phyloP scores from a whole-genome alignment of 495 filamentous ascomycete genomes.

The Penicilliopsis zonata region DNA sequence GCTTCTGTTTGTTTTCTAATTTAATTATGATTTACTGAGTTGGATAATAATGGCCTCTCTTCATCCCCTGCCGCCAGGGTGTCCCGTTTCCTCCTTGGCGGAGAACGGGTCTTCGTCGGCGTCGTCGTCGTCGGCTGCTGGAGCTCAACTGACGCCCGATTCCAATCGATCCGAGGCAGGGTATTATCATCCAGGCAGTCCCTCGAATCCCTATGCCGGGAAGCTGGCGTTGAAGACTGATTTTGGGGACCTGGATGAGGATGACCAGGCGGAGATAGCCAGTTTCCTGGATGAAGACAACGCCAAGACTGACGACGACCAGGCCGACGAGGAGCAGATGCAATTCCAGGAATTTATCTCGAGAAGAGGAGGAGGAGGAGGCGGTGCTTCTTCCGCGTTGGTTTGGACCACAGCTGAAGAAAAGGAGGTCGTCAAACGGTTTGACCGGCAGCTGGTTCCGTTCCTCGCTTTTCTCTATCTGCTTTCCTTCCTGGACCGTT shows the following conservation, averaged over 20 bases:
- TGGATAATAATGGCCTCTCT: conserved; percentile 21
- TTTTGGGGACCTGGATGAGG: conserved; percentile 10
- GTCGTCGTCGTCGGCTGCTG: conserved; percentile 14
- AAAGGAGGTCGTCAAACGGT: conserved; percentile 51
- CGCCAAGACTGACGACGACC: conserved; percentile 15
- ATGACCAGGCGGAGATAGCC: conserved; percentile 4
- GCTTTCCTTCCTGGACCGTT: conserved; percentile 69
- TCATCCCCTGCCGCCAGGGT: conserved; percentile 2
- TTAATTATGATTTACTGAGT: too few relatives aligned
- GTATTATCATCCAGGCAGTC: conserved; percentile 3
- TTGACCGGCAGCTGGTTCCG: conserved; percentile 64
- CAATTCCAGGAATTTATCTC: too few relatives aligned
- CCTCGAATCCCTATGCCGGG: conserved; percentile 8
- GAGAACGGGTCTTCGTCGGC: conserved; percentile 17
- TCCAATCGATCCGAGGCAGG: conserved; percentile 22
- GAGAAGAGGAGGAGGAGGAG: conserved; percentile 9
- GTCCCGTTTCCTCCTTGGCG: conserved; percentile 4
- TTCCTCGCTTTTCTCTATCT: conserved; percentile 76
- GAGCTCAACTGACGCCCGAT: conserved; percentile 22
- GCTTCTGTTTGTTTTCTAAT: too few relatives aligned
- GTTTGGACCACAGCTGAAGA: conserved; percentile 68
- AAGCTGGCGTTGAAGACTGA: conserved; percentile 24
- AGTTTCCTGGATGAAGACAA: conserved; percentile 12
- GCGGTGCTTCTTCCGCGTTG: conserved; percentile 4
- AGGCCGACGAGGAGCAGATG: conserved; percentile 23